Evolutionary conservation across 2,329 filamentous ascomycete species (phyloP), one percentile per base, ranked within the genome.

Genomic region (Arachnomyces sp.): DNA sequence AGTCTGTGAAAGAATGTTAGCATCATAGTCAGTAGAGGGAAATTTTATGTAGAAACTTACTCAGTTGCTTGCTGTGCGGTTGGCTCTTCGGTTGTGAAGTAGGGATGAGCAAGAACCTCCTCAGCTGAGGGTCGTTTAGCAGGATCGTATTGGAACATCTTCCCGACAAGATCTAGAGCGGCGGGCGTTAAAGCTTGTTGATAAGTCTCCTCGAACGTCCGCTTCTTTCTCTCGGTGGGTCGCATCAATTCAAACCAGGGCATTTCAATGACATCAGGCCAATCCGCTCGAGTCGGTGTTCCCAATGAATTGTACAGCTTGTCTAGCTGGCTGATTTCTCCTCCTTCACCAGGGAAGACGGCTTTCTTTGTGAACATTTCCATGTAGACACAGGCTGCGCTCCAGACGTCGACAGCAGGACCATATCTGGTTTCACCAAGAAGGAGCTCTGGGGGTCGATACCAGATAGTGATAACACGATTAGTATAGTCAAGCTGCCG

Each of bases 381-480:
- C 34, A 95, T 81, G 58, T 96, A 82, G 1, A 98, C 92, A 57
- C 92, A 98, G 1, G 90, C 92, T 2, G 92, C 92, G 56, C 88
- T 94, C 92, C 92, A 98, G 28, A 98, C 84, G 56, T 95, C 89
- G 11, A 94, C 87, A 2, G 85, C 85, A 0, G 86, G 84, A 3
- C 84, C 87, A 57, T 95, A 95, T 52, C 85, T 79, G 4, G 89
- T 94, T 61, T 94, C 88, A 5, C 89, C 89, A 1, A 94, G 74
- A 0, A 94, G 70, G n/a, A 95, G 73, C 59, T 95, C 89, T 0
- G 89, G 88, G 0, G 87, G 85, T 3, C 89, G 79, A 60, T 95
- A 95, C 93, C 93, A 98, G 49, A 98, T 95, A 2, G 92, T 98
- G 58, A 98, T 94, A 52, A 98, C 93, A 28, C 92, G 84, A 58